phyloP scores from a whole-genome alignment of 805 yeast genomes.

The Starmerella floris region DNA sequence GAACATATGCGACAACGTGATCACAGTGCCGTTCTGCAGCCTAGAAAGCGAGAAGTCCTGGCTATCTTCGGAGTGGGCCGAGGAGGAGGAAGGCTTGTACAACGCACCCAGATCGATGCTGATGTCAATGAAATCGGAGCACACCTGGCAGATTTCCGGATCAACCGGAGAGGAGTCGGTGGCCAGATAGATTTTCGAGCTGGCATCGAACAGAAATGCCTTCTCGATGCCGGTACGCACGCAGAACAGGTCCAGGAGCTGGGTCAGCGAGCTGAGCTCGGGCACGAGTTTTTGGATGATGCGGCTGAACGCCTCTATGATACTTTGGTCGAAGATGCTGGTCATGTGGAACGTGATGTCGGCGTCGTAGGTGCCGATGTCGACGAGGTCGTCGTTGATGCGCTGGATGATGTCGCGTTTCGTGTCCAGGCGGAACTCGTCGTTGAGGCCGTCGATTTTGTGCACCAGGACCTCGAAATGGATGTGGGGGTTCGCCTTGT shows the following conservation, averaged over 20 bases:
- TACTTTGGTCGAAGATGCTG: conserved; percentile 87
- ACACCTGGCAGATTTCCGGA: conserved; percentile 87
- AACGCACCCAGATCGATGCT: conserved; percentile 64
- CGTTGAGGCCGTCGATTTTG: conserved; percentile 88
- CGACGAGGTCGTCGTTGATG: conserved; percentile 82
- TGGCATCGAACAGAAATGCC: conserved; percentile 81
- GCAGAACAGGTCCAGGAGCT: conserved; percentile 73
- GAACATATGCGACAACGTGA: conserved; percentile 82
- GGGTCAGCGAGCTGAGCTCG: conserved; percentile 77
- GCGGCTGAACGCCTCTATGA: conserved; percentile 87
- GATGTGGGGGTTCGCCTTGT: conserved; percentile 67
- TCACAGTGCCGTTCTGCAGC: conserved; percentile 68
- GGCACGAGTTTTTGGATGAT: conserved; percentile 84
- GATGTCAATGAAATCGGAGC: conserved; percentile 93
- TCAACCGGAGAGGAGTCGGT: conserved; percentile 95
- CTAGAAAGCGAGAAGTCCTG: conserved; percentile 30
- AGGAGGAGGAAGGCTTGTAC: conserved; percentile 19
- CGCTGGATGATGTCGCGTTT: conserved; percentile 94
- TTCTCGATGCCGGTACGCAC: conserved; percentile 85
- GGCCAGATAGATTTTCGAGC: conserved; percentile 86
- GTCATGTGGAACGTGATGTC: conserved; percentile 85
- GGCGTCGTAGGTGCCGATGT: conserved; percentile 80
- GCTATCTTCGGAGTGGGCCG: conserved; percentile 3
- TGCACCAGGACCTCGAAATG: conserved; percentile 89
- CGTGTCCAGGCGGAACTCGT: conserved; percentile 86